Evolutionary conservation across 257 asterid genomes (phyloP).

Genomic region (Solanum chilense): DNA sequence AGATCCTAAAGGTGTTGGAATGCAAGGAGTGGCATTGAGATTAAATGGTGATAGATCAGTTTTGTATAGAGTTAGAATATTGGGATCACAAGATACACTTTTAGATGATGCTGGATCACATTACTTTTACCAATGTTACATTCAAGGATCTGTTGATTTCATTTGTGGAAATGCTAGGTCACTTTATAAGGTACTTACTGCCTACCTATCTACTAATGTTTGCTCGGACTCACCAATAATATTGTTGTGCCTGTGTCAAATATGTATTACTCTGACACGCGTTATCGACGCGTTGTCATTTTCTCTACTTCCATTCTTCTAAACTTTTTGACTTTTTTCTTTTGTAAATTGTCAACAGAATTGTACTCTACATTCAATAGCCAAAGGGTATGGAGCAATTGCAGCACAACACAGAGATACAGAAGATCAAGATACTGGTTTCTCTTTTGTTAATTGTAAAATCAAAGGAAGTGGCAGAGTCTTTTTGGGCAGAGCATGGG

Average conservation of each 20-base stretch:
- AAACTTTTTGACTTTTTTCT: background rate
- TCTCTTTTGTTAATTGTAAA: constrained; percentile 57
- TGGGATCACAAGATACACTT: constrained; percentile 84
- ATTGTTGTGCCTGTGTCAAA: fast-evolving
- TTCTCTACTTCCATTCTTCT: background rate
- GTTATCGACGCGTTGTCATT: background rate
- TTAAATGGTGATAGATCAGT: constrained; percentile 56
- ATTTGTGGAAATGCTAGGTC: constrained; percentile 75
- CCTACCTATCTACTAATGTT: background rate
- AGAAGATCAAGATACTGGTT: constrained; percentile 50
- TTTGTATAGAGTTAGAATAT: constrained; percentile 49
- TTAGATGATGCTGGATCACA: constrained; percentile 62
- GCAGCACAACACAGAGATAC: constrained; percentile 67
- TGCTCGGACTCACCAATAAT: background rate
- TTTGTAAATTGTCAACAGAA: constrained; percentile 15
- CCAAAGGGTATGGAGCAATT: constrained; percentile 34
- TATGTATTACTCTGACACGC: background rate
- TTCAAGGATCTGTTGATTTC: constrained; percentile 74
- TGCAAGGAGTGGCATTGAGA: constrained; percentile 79
- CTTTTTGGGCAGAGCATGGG: constrained; percentile 83
- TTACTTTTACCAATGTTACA: constrained; percentile 47
- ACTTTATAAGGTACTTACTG: constrained; percentile 36
- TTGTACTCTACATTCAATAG: constrained; percentile 39
- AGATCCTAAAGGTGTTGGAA: constrained; percentile 24
- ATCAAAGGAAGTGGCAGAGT: constrained; percentile 41